These are phyloP conservation scores for Trichoderma semiorbis DNA, from an alignment of 2,329 filamentous ascomycete genomes.

Conservation along the genomic window DNA sequence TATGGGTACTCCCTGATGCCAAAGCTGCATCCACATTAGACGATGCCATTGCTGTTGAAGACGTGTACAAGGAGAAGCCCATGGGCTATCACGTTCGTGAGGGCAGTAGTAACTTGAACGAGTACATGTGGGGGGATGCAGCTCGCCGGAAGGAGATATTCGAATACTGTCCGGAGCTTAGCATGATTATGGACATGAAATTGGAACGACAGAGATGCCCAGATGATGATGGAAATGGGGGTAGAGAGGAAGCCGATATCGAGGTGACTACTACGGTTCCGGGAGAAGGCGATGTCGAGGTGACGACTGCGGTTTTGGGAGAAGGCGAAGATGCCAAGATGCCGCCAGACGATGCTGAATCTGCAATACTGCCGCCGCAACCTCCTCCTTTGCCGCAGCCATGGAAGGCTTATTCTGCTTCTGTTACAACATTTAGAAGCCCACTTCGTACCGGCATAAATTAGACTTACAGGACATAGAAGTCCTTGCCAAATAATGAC, in stretches of 20 bases:
- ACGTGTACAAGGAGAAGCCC: slow-evolving; percentile 46
- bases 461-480: neutral
- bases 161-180: slow-evolving; percentile 55
- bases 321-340: neutral
- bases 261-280: neutral
- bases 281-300: neutral
- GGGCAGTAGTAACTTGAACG: slow-evolving; percentile 40
- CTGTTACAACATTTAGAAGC: neutral
- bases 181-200: slow-evolving; percentile 56
- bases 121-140: slow-evolving; percentile 46
- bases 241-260: neutral
- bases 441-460: neutral
- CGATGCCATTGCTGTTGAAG: slow-evolving; percentile 48
- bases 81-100: slow-evolving; percentile 54
- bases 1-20: slow-evolving; percentile 46
- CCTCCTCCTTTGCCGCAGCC: slow-evolving; percentile 21
- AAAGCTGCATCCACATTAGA: slow-evolving; percentile 43
- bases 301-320: neutral
- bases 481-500: neutral
- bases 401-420: neutral
- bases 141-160: slow-evolving; percentile 46
- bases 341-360: neutral
- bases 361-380: slow-evolving; percentile 10
- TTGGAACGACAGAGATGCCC: slow-evolving; percentile 46
- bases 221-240: slow-evolving; percentile 18